Evolutionary conservation across 2,329 filamentous ascomycete species (phyloP).

Genomic region (Phyllosticta capitalensis): DNA sequence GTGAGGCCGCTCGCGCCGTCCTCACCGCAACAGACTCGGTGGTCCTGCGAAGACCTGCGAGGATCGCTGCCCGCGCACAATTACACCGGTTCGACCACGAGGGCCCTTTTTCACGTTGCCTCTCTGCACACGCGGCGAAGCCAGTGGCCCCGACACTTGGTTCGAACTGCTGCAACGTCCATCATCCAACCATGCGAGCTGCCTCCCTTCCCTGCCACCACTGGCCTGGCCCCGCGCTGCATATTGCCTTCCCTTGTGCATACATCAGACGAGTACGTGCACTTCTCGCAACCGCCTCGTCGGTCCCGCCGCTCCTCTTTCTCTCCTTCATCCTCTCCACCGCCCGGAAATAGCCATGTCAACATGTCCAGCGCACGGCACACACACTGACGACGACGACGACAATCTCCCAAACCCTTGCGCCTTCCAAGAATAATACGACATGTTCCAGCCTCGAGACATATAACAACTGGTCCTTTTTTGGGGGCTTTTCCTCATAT

Average conservation of each 20-base stretch:
- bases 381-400: neutral
- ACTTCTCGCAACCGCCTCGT: conserved; percentile 6
- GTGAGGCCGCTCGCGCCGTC: too few relatives aligned
- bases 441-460: neutral
- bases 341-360: neutral
- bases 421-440: neutral
- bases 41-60: conserved; percentile 1
- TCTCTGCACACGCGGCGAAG: conserved; percentile 6
- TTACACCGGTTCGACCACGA: conserved; percentile 9
- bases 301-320: neutral
- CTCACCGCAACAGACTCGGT: conserved; percentile 4
- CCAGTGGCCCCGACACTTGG: conserved; percentile 3
- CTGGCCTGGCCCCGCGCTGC: neutral
- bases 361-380: neutral
- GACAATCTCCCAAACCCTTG: neutral
- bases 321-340: neutral
- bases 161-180: neutral
- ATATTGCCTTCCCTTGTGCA: neutral
- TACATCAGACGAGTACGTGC: neutral
- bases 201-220: neutral
- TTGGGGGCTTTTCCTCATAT: neutral
- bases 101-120: conserved; percentile 4
- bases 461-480: neutral
- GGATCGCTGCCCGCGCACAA: neutral
- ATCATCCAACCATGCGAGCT: conserved; percentile 1